Evolutionary conservation across 768 basidiomycete genomes (phyloP), one percentile per base, ranked within the genome.

Genomic region (Ramaria rubella): DNA sequence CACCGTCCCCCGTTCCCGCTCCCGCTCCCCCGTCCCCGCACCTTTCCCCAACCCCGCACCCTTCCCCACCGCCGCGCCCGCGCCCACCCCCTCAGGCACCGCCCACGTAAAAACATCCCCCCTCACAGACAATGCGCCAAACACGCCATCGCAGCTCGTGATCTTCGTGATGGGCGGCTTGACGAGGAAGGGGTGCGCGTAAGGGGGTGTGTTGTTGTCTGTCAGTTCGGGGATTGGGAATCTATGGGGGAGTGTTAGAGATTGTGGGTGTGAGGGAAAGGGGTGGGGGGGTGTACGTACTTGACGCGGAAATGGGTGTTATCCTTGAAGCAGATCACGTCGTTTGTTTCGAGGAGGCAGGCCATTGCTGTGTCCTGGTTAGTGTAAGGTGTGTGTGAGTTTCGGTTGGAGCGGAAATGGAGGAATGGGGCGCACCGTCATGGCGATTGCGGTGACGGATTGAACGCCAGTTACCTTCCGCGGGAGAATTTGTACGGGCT

Each of bases 31-130:
- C 42, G 66, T 67, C 45, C 51, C 58, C 46, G 67, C 67, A 34
- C 64, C 45, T 27, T 26, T 29, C 36, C 36, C 36, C 11, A 38
- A 11, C n/a, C 36, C 36, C 11, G n/a, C n/a, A n/a, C n/a, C n/a
- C n/a, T 38, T 38, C 36, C 36, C 36, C 36, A 11, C 36, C 91
- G 82, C 67, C 94, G 91, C 0, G 95, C 93, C 62, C 87, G 87
- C 57, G 88, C 79, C 52, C 61, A 64, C 23, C 64, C 71, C 17
- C 70, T 72, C 59, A 69, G 40, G 71, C 1, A 81, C 69, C 3
- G 77, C 72, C 65, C 94, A 96, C 0, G 85, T 88, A 67, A 91
- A 97, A 2, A 97, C 81, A 67, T 97, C 95, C n/a, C 95, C 95
- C 49, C 85, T 85, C 1, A 79, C 80, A 0, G 90, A 87, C 3